Base-by-base conservation (phyloP, 805 yeast genomes). In the Monosporozyma aerobia region DNA sequence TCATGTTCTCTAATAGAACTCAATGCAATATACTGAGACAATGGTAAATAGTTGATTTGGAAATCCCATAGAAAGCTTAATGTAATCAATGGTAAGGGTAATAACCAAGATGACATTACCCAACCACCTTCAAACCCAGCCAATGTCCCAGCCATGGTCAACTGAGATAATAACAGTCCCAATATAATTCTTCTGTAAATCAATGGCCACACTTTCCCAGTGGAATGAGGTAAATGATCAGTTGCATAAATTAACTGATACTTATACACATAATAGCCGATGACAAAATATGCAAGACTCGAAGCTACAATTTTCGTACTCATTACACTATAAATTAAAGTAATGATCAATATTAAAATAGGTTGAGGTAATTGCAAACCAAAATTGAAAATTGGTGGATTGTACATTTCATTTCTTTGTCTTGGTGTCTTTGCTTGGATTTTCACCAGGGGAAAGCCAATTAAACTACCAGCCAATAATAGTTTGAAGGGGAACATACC, bases 171-270 rank as follows among this genome's bases (percentile, higher is more conserved):
- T 35, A 87, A 69, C 27, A 92, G 69, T 0, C 98, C 98, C 53
- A 89, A 64, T 52, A 87, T 80, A 1, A 90, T 81, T 58, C 99
- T 76, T 60, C 96, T 76, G 63, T 87, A 85, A 2, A 92, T 83
- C 48, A 90, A 73, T 0, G 97, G 96, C 98, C 97, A 92, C 1
- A 92, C 95, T 64, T 86, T 87, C 1, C 98, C 99, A 0, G 97
- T 94, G 0, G 97, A 90, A 69, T 94, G 98, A 40, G 95, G 97
- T 9, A 95, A 90, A 67, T 94, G 98, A 33, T 89, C 90, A 73
- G 94, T 85, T 0, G 96, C 85, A 66, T 88, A 92, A 57, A 94
- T 73, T 54, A 92, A 73, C 68, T 90, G 97, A 67, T 90, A 92
- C 69, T 92, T 92, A 77, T 83, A 89, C 8, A 90, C 96, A 65